Base-by-base conservation (phyloP, 345 rosid species). In the Populus alba region DNA sequence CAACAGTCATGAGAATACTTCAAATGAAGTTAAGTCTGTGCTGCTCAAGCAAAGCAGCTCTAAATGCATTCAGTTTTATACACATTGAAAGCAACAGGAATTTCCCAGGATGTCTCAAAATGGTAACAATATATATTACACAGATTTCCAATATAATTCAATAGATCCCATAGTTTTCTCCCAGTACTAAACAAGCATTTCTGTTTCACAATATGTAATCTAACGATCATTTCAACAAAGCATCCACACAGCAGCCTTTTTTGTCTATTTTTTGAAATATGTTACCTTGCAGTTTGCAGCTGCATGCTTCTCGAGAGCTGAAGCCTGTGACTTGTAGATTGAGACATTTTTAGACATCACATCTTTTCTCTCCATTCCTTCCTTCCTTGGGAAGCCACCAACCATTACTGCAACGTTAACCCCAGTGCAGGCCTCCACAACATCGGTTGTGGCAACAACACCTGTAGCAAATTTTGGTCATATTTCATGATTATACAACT, bases 281-380 rank as follows among this genome's bases (percentile, higher is more conserved):
- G 0, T 38, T 29, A 96, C 99, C 99, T 96, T 96, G 97, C 99
- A 96, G 90, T 90, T 90, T 0, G 97, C 88, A 85, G 97, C 97
- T 1, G 99, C 98, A 70, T 91, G 89, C 85, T 88, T 88, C 84
- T 96, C 99, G 47, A 96, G 85, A 45, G 98, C 98, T 76, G 98
- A 87, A 81, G 99, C 99, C 88, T 96, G 99, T 62, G 97, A 85
- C 88, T 92, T 94, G 95, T 96, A 94, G 41, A 96, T 96, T 10
- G 99, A 96, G 53, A 96, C 98, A 65, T 96, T 96, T 84, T 91
- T 96, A 4, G 97, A 82, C 99, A 96, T 96, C 38, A 96, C 99
- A 88, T 96, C 99, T 84, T 96, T 96, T 81, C 99, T 92, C 83
- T 96, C 99, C 99, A 96, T 96, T 45, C 99, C 99, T 87, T 96